phyloP scores from a whole-genome alignment of 139 green algal genomes.

The Auxenochlorella protothecoides region DNA sequence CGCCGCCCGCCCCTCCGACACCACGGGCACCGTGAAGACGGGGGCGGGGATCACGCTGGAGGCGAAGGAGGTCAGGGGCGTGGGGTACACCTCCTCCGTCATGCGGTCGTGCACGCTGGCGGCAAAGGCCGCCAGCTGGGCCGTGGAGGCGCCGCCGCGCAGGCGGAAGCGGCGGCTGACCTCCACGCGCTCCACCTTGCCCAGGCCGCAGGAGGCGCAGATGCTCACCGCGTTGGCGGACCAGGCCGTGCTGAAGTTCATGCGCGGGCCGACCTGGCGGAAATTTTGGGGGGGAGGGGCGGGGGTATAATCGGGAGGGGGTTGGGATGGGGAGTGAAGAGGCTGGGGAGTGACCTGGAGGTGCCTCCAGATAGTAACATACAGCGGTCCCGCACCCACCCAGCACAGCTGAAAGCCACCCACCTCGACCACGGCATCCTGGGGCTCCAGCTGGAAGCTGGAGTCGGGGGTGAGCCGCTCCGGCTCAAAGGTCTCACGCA shows the following conservation, averaged over 20 bases:
- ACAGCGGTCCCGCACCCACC: not conserved
- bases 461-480: slow-evolving; percentile 59
- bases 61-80: slow-evolving; percentile 58
- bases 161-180: slow-evolving; percentile 63
- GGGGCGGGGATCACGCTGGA: slow-evolving; percentile 34
- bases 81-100: slow-evolving; percentile 91
- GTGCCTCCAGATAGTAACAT: no score
- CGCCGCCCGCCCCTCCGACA: slow-evolving; percentile 63
- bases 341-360: no score
- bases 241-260: slow-evolving; percentile 92
- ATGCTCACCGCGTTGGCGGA: slow-evolving; percentile 96
- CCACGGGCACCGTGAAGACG: slow-evolving; percentile 74
- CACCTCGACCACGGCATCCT: slow-evolving; percentile 40
- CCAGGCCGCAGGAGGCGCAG: slow-evolving; percentile 75
- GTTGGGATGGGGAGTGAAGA: no score
- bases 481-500: slow-evolving; percentile 94
- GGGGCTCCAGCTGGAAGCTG: slow-evolving; percentile 20
- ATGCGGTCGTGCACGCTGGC: slow-evolving; percentile 89
- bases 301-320: no score
- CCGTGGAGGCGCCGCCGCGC: slow-evolving; percentile 23
- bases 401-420: not conserved
- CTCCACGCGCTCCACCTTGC: slow-evolving; percentile 75
- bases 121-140: slow-evolving; percentile 36
- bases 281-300: no score
- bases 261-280: slow-evolving; percentile 79